Evolutionary conservation across 1,284 basidiomycete genomes (phyloP).

Genomic region (Moesziomyces parantarcticus): DNA sequence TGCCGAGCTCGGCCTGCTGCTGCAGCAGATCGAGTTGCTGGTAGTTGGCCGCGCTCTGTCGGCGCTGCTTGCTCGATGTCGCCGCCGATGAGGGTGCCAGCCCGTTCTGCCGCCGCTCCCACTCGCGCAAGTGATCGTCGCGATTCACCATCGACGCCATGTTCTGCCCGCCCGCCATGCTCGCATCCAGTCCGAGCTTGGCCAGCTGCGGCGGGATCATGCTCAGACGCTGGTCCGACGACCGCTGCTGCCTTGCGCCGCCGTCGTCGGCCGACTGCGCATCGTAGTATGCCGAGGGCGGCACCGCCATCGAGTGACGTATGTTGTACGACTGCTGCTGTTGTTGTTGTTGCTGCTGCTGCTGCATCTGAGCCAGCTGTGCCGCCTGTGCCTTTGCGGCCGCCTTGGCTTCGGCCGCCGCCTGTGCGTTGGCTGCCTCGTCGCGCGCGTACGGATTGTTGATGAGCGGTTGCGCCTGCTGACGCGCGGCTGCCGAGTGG

Average conservation of each 20-base stretch:
- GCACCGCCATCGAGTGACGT: slow-evolving; percentile 38
- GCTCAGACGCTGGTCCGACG: slow-evolving; percentile 73
- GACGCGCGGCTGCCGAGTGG: slow-evolving; percentile 73
- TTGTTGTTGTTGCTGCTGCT: slow-evolving; percentile 46
- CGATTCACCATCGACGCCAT: slow-evolving; percentile 62
- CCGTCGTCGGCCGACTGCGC: slow-evolving; percentile 3
- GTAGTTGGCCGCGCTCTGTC: slow-evolving; percentile 31
- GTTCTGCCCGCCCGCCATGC: slow-evolving; percentile 29
- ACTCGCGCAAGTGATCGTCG: slow-evolving; percentile 61
- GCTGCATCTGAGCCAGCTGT: slow-evolving; percentile 49
- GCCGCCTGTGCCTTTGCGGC: slow-evolving; percentile 50
- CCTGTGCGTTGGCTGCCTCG: slow-evolving; percentile 32
- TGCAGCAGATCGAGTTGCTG: slow-evolving; percentile 52
- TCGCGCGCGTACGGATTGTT: slow-evolving; percentile 61
- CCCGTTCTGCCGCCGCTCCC: slow-evolving; percentile 73
- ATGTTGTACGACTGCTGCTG: slow-evolving; percentile 39
- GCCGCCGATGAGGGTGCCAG: slow-evolving; percentile 39
- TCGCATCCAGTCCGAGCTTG: slow-evolving; percentile 65
- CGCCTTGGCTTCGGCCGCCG: slow-evolving; percentile 43
- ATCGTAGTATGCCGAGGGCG: slow-evolving; percentile 33
- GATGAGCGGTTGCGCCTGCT: slow-evolving; percentile 66
- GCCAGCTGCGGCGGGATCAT: slow-evolving; percentile 85
- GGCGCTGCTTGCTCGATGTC: slow-evolving; percentile 33
- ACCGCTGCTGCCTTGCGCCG: slow-evolving; percentile 10
- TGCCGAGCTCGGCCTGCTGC: slow-evolving; percentile 48